Conservation (phyloP, 257 asterid species). For the Fraxinus anomala region DNA sequence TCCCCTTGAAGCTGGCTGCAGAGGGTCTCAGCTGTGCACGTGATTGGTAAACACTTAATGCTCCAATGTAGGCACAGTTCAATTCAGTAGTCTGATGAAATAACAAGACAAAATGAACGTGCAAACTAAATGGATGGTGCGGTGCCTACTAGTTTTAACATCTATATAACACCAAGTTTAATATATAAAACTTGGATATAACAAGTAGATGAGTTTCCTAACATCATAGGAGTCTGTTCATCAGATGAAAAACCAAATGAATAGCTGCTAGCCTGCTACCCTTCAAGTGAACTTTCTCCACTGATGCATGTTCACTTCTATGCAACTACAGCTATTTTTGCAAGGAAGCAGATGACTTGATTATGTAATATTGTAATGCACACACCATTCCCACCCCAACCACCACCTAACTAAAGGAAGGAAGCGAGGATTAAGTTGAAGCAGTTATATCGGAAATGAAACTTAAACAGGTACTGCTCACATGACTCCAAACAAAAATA, state of each 20-base stretch:
- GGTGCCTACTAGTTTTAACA: not conserved
- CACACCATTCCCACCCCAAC: slow-evolving; percentile 7
- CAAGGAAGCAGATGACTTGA: slow-evolving; percentile 3
- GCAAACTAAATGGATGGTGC: slow-evolving; percentile 4
- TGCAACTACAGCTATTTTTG: not conserved
- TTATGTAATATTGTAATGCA: slow-evolving; percentile 13
- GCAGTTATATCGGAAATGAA: slow-evolving; percentile 12
- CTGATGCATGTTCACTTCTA: not conserved
- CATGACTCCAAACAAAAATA: slow-evolving; percentile 17
- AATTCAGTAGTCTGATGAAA: slow-evolving; percentile 17
- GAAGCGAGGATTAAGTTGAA: not conserved
- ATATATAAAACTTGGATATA: not conserved
- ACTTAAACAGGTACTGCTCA: not conserved
- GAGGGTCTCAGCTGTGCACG: not conserved
- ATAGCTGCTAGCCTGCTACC: not conserved
- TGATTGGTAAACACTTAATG: not conserved
- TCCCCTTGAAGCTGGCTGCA: too few species aligned
- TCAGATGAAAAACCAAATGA: slow-evolving; percentile 4
- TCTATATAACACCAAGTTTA: not conserved
- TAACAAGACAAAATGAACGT: not conserved
- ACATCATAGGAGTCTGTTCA: not conserved
- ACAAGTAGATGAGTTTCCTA: not conserved
- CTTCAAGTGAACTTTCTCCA: not conserved
- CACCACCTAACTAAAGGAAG: not conserved
- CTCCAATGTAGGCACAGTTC: slow-evolving; percentile 11